These are phyloP conservation scores for Kokia cookei DNA, from an alignment of 441 rosid species.

Conservation along the genomic window DNA sequence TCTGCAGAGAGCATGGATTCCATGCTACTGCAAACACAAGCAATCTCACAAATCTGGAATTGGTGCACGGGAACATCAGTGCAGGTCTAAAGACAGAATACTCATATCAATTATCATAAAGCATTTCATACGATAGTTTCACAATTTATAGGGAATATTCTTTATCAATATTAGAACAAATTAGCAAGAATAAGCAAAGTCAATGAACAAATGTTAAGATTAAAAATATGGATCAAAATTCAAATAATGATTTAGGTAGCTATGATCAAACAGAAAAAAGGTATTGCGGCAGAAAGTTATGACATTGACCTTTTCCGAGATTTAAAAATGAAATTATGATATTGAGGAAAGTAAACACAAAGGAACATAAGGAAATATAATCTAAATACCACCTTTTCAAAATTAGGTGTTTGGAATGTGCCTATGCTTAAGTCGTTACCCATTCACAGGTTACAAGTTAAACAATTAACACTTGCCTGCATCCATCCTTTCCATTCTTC, in stretches of 20 bases:
- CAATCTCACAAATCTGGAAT: background rate
- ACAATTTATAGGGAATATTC: background rate
- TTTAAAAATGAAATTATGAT: background rate
- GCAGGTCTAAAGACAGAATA: background rate
- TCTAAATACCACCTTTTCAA: background rate
- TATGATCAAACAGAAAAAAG: background rate
- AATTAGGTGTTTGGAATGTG: background rate
- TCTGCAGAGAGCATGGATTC: background rate
- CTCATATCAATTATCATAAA: background rate
- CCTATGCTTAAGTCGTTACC: background rate
- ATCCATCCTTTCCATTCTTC: constrained; percentile 99
- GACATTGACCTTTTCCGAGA: background rate
- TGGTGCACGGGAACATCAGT: background rate
- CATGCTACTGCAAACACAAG: background rate
- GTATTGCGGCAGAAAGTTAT: background rate
- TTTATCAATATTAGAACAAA: background rate
- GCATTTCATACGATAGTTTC: background rate
- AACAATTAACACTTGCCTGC: constrained; percentile 67
- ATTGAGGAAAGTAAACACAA: background rate
- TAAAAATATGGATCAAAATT: background rate
- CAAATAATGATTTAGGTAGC: background rate
- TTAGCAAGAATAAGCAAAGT: background rate
- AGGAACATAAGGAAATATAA: background rate
- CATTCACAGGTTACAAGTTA: background rate
- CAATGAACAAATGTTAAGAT: background rate